Base-by-base conservation (phyloP, 2,329 filamentous ascomycete species). In the Scytalidium sp. region DNA sequence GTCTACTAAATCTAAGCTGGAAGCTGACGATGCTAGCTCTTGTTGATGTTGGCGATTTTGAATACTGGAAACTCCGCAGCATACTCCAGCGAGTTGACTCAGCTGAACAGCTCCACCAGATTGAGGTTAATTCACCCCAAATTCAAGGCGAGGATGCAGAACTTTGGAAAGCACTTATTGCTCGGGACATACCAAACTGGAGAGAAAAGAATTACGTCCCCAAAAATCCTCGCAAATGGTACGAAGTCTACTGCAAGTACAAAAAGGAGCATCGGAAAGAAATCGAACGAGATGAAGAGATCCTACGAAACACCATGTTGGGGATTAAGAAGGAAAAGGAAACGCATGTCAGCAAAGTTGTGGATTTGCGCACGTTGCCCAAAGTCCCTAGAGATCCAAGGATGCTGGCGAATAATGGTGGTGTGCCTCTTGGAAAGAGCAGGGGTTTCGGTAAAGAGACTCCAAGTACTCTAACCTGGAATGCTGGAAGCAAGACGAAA, bases 151-250 rank as follows among this genome's bases (percentile, higher is more conserved):
- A 87, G 49, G 84, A 84, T 36, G 78, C 73, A 19, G 87, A 91
- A 59, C 73, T 93, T 53, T 97, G 93, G 93, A 70, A 83, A 40
- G 79, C 81, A 22, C 80, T 97, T 61, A 94, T 97, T 67, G 79
- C 81, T 46, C 81, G 84, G 43, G 84, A 96, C 60, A 88, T 96
- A 54, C 72, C 81, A 49, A 85, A 83, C 67, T 69, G 71, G 55
- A 75, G 84, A 40, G 71, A 73, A 42, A 83, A 87, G 63, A 79
- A 81, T 21, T 80, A 84, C 57, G 73, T 81, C 20, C 88, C 88
- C 0, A 76, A 77, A 49, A 78, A 89, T 54, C 81, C 85, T 0
- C 74, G 74, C 29, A 83, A 83, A 52, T 97, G 91, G 91, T 83
- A 85, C 64, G 83, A 86, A 49, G 76, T 95, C 13, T 97, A 95